Evolutionary conservation across 2,329 filamentous ascomycete species (phyloP).

Genomic region (Claviceps spartinae): DNA sequence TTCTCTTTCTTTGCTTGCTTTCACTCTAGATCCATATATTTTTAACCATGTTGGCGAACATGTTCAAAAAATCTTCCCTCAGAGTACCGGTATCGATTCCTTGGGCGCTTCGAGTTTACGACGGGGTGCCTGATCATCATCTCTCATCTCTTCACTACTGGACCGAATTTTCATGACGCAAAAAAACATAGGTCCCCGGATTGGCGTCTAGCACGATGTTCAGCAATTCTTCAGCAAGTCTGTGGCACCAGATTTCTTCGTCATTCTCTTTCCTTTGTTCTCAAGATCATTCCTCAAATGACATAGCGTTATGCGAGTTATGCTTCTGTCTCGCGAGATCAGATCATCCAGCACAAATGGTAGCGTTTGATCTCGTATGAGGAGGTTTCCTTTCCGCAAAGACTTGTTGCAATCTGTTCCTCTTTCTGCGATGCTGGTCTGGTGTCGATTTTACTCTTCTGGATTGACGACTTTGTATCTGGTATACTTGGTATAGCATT

Average conservation of each 20-base stretch:
- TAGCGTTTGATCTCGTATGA: conserved; percentile 12
- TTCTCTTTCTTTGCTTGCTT: conserved; percentile 9
- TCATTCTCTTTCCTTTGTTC: conserved; percentile 15
- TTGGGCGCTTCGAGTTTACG: neutral
- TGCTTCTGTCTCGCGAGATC: conserved; percentile 20
- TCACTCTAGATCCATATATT: conserved; percentile 11
- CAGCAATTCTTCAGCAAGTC: too few relatives aligned
- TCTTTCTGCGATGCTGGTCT: conserved; percentile 6
- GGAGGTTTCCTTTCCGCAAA: conserved; percentile 15
- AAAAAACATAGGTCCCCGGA: too few relatives aligned
- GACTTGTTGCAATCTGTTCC: conserved; percentile 7
- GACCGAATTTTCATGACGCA: too few relatives aligned
- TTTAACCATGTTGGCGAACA: conserved; percentile 39
- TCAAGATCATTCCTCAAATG: conserved; percentile 12
- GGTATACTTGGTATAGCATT: conserved; percentile 9
- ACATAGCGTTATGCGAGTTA: conserved; percentile 9
- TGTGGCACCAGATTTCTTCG: neutral
- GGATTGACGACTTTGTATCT: neutral
- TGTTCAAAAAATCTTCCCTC: conserved; percentile 23
- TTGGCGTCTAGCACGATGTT: too few relatives aligned
- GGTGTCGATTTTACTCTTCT: conserved; percentile 1
- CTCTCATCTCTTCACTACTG: too few relatives aligned
- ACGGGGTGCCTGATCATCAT: too few relatives aligned
- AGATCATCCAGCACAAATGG: conserved; percentile 30
- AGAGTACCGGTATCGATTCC: conserved; percentile 19